These are phyloP conservation scores for Plantago major DNA, from an alignment of 257 asterid species.

Conservation along the genomic window DNA sequence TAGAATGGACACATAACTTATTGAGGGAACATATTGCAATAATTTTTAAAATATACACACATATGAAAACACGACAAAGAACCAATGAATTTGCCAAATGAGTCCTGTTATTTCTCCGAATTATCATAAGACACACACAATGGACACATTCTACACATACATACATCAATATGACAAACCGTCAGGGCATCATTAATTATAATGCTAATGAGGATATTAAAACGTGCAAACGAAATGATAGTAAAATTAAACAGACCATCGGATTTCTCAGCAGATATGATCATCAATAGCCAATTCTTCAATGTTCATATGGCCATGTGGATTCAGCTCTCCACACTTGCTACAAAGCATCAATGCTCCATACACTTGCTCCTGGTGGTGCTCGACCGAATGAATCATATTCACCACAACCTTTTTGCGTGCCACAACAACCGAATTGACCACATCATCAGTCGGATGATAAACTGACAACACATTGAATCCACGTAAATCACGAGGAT, in stretches of 20 bases:
- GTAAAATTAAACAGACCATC: background rate
- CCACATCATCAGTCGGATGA: slow-evolving; percentile 88
- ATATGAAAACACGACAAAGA: background rate
- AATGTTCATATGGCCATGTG: slow-evolving; percentile 44
- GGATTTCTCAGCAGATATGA: slow-evolving; percentile 27
- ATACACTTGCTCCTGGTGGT: slow-evolving; percentile 17
- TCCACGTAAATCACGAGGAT: slow-evolving; percentile 55
- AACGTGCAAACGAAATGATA: background rate
- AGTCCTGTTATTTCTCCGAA: slow-evolving; percentile 18
- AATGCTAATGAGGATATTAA: slow-evolving; percentile 1
- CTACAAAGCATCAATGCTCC: slow-evolving; percentile 34
- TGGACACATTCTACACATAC: slow-evolving; percentile 5
- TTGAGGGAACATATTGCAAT: too few relatives aligned
- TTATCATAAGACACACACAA: slow-evolving; percentile 20
- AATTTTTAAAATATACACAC: background rate
- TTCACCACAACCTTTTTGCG: slow-evolving; percentile 29
- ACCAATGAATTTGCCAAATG: background rate
- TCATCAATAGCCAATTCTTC: slow-evolving; percentile 63
- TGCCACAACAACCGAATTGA: slow-evolving; percentile 78
- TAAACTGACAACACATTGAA: slow-evolving; percentile 68
- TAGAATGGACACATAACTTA: too few relatives aligned
- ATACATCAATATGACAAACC: background rate
- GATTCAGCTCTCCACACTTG: slow-evolving; percentile 61
- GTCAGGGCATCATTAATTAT: background rate
- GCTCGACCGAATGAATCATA: background rate